Conservation (phyloP, 2,329 filamentous ascomycete species). For the Amphichorda felina region DNA sequence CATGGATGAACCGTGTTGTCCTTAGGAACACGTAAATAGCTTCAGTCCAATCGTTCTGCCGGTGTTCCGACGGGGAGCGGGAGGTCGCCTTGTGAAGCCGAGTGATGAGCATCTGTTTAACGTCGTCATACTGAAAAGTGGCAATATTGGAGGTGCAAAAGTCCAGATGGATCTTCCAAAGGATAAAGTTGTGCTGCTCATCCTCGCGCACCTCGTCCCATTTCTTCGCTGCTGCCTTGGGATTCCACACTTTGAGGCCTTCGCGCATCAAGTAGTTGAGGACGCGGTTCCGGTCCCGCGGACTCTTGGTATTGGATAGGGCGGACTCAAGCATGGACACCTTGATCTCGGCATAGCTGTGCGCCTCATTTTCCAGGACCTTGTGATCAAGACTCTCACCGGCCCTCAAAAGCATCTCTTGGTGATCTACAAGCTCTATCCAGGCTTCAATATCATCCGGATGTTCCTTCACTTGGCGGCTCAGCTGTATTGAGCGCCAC, state of each 20-base stretch:
- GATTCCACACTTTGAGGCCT: conserved; percentile 62
- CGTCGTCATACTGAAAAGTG: conserved; percentile 55
- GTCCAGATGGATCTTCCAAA: conserved; percentile 68
- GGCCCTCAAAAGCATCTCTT: conserved; percentile 52
- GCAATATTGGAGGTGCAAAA: conserved; percentile 58
- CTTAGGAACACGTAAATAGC: conserved; percentile 61
- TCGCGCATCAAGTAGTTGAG: conserved; percentile 61
- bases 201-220: conserved; percentile 44
- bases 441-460: conserved; percentile 61
- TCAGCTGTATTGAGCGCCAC: conserved; percentile 48
- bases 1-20: conserved; percentile 59
- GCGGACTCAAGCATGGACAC: conserved; percentile 72
- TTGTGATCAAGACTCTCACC: conserved; percentile 29
- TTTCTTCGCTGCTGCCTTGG: conserved; percentile 43
- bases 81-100: conserved; percentile 24
- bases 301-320: conserved; percentile 38
- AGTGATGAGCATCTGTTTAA: conserved; percentile 45
- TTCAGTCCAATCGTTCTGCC: conserved; percentile 11
- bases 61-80: not conserved
- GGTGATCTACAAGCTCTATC: conserved; percentile 68
- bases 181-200: conserved; percentile 25
- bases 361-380: conserved; percentile 46
- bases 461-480: conserved; percentile 48
- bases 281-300: conserved; percentile 43
- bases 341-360: conserved; percentile 67